Evolutionary conservation across 148 eudicot species (phyloP).

Genomic region (Vaccinium corymbosum): DNA sequence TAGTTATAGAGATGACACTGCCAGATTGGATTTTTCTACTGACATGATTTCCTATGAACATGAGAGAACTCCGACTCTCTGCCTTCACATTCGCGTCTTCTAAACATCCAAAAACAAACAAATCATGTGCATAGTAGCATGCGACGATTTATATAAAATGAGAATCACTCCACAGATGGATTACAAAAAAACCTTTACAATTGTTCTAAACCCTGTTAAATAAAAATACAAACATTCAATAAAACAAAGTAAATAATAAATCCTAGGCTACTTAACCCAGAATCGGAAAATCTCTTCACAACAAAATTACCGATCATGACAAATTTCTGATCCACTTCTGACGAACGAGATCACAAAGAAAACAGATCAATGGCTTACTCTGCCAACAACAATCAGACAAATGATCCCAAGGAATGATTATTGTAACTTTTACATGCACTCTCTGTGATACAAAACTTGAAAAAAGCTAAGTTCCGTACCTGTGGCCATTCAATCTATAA

Average conservation of each 20-base stretch:
- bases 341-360: background rate
- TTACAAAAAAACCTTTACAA: background rate
- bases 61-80: background rate
- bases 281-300: background rate
- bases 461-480: slow-evolving; percentile 20
- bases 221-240: too few relatives aligned
- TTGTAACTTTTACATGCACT: background rate
- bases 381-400: background rate
- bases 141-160: background rate
- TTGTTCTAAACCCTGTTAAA: too few relatives aligned
- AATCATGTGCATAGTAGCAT: background rate
- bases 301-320: background rate
- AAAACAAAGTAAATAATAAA: background rate
- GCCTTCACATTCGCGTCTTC: background rate
- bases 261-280: background rate
- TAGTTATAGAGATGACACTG: too few relatives aligned
- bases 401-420: slow-evolving; percentile 5
- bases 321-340: background rate
- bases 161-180: background rate
- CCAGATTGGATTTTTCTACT: too few relatives aligned
- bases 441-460: background rate
- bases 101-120: background rate
- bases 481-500: slow-evolving; percentile 65
- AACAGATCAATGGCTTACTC: background rate
- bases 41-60: too few relatives aligned